Evolutionary conservation across 768 basidiomycete species (phyloP).

Genomic region (Termitomyces sp.): DNA sequence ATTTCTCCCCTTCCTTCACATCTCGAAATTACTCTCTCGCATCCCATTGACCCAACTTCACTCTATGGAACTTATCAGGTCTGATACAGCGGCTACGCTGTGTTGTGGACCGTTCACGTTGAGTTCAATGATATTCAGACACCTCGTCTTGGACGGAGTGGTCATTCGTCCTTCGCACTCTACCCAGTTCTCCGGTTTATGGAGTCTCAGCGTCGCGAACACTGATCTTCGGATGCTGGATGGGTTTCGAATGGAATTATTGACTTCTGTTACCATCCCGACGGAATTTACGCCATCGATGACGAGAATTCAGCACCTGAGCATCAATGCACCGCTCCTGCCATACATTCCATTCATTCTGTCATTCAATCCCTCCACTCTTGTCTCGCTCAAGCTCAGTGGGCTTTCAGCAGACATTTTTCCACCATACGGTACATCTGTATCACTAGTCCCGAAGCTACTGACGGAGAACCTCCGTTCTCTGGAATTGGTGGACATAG

Average conservation of each 20-base stretch:
- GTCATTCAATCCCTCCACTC: slow-evolving; percentile 1
- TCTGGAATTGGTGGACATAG: not conserved
- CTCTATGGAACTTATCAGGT: not conserved
- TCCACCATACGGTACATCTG: too few species aligned
- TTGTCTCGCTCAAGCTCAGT: not conserved
- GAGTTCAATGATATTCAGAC: not conserved
- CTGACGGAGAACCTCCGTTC: not conserved
- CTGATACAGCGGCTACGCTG: not conserved
- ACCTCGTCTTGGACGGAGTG: not conserved
- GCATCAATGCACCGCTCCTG: not conserved
- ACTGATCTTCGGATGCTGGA: slow-evolving; percentile 4
- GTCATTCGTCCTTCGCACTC: not conserved
- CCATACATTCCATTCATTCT: not conserved
- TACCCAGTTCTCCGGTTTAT: not conserved
- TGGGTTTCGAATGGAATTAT: not conserved
- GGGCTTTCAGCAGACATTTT: not conserved
- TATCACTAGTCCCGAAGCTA: not conserved
- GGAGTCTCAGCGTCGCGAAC: not conserved
- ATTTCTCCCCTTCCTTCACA: not conserved
- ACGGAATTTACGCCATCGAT: not conserved
- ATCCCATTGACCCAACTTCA: not conserved
- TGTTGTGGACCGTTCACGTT: not conserved
- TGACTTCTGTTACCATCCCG: not conserved
- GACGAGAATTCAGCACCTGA: not conserved
- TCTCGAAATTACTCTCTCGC: not conserved